Base-by-base conservation (phyloP, 352 stramenopile genomes). In the Phytopythium oedochilum region DNA sequence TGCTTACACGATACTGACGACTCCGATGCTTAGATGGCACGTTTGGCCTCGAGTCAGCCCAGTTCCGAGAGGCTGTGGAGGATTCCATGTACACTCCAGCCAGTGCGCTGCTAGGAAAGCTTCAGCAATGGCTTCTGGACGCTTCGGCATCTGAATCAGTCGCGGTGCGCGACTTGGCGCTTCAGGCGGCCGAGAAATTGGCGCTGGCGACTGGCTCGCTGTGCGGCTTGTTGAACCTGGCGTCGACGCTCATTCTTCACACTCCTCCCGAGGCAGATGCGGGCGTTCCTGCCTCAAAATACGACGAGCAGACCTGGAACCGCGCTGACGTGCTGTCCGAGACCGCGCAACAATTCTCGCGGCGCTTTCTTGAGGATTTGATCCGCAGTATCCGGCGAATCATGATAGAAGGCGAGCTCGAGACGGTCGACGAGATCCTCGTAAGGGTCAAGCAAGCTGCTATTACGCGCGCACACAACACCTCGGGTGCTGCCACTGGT, bases 141-240 rank as follows among this genome's bases (percentile, higher is more conserved):
- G 81, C 82, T 11, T 77, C 82, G 7, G 53, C 79, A 7, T 93
- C 82, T 11, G 36, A 63, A 4, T 62, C 64, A 1, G 40, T 61
- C 31, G 61, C 74, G 25, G 62, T 92, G 9, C 78, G 86, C 31
- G 77, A 91, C 50, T 67, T 87, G 4, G 75, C 83, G 0, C 56
- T 92, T 9, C 48, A 79, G 50, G 79, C 74, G 17, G 61, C 93
- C 1, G 67, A 92, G 42, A 75, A 68, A 22, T 31, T 96, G 25
- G 66, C 74, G 20, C 70, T 96, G 8, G 77, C 81, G 28, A 93
- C 80, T 12, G 86, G 86, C 14, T 96, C 86, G 5, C 64, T 96
- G 11, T 94, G 84, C 52, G 80, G 80, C 7, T 60, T 96, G 8
- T 31, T 96, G 20, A 75, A 90, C 23, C 42, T 96, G 8, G 76